Evolutionary conservation across 1,139 yeast genomes (phyloP).

Genomic region (Suhomyces panamericanus): DNA sequence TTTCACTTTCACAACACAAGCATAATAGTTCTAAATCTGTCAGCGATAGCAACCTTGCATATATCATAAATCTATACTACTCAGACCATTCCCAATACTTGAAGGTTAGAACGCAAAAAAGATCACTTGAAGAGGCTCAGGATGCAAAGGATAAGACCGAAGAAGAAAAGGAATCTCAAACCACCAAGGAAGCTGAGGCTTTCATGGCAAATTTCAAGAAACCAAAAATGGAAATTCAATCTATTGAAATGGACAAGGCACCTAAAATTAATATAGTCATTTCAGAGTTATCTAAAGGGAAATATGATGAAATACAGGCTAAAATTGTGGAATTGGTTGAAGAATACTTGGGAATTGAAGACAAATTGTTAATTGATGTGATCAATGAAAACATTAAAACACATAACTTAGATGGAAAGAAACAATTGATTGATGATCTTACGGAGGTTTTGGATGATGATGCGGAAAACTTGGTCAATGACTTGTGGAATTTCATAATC

Average conservation of each 20-base stretch:
- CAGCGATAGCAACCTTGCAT: constrained; percentile 1
- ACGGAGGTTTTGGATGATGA: constrained; percentile 59
- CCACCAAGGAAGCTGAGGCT: constrained; percentile 16
- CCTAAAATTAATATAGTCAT: background rate
- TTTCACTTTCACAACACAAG: background rate
- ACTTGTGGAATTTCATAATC: constrained; percentile 23
- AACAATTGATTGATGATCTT: constrained; percentile 43
- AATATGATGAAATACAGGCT: constrained; percentile 20
- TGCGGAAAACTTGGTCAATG: constrained; percentile 45
- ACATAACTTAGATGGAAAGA: constrained; percentile 29
- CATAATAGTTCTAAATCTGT: background rate
- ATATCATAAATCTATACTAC: constrained; percentile 26
- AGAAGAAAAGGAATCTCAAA: constrained; percentile 20
- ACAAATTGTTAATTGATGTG: constrained; percentile 49
- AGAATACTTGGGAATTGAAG: constrained; percentile 54
- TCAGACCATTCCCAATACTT: constrained; percentile 41
- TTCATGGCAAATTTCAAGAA: constrained; percentile 18
- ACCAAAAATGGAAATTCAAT: constrained; percentile 4
- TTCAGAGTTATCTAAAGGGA: background rate
- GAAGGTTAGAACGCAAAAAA: constrained; percentile 32
- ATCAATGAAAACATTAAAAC: constrained; percentile 38
- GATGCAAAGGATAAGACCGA: constrained; percentile 34
- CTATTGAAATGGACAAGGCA: background rate
- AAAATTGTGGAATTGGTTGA: constrained; percentile 46
- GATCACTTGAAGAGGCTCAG: constrained; percentile 34